Evolutionary conservation across 805 yeast genomes (phyloP).

Genomic region (Saccharomycopsis capsularis): DNA sequence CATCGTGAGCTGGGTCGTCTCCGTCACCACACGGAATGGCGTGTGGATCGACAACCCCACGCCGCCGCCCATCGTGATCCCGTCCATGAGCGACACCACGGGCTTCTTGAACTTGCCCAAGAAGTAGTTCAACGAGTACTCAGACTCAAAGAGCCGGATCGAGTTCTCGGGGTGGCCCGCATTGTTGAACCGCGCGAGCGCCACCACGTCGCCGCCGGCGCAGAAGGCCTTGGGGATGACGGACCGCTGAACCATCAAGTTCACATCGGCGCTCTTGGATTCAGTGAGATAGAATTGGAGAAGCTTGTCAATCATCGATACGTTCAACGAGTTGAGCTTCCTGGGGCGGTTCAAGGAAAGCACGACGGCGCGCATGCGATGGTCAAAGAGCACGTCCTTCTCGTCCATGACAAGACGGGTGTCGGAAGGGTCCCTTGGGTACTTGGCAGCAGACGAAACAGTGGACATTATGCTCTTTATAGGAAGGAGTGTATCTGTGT

Average conservation of each 20-base stretch:
- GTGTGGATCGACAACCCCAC: conserved; percentile 87
- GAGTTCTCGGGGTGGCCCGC: conserved; percentile 32
- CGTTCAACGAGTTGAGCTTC: conserved; percentile 20
- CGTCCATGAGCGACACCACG: conserved; percentile 76
- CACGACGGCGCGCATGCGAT: too few relatives aligned
- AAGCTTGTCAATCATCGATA: conserved; percentile 22
- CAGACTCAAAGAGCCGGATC: conserved; percentile 16
- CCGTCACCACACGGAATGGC: conserved; percentile 88
- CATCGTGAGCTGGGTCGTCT: conserved; percentile 87
- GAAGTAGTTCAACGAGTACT: conserved; percentile 44
- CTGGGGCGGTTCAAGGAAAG: conserved; percentile 19
- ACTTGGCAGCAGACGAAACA: too few relatives aligned
- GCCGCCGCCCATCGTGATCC: conserved; percentile 98
- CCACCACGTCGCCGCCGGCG: conserved; percentile 81
- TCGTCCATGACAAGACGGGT: conserved; percentile 5
- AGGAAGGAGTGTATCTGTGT: too few relatives aligned
- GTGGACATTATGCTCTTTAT: too few relatives aligned
- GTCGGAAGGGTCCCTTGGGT: neutral
- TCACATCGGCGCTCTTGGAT: conserved; percentile 25
- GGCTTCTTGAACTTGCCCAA: conserved; percentile 72
- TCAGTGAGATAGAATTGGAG: conserved; percentile 27
- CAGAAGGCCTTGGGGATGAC: conserved; percentile 47
- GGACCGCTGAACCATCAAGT: conserved; percentile 22
- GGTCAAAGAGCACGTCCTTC: conserved; percentile 34
- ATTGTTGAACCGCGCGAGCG: conserved; percentile 48